Evolutionary conservation across 169 alveolate genomes (phyloP), one percentile per base, ranked within the genome.

Genomic region (Pseudocohnilembus persalinus): DNA sequence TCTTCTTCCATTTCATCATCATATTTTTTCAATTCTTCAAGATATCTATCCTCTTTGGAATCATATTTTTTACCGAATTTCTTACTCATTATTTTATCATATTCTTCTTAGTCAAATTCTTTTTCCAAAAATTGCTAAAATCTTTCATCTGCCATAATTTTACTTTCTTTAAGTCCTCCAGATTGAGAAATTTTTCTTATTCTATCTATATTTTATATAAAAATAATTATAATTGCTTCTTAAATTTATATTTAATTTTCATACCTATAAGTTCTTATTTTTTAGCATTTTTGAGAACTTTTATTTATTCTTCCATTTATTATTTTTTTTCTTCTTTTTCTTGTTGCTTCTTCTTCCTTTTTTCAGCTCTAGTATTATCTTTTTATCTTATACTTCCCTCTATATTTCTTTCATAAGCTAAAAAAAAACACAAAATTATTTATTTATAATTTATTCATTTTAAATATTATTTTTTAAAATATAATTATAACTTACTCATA

Each of bases 311-410:
- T 84, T 95, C 95, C 76, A 89, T 73, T 78, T 88, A 82, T 83
- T 89, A 79, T 79, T 90, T 90, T 72, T 88, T 89, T 81, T 92
- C 95, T 80, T 89, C 93, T 82, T 92, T 93, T 84, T 90, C 89
- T 82, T 92, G 74, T 64, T 79, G 90, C 65, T 92, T 94, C 81
- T 91, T 91, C 82, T 86, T 87, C 82, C 85, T 88, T 75, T 93
- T 89, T 85, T 88, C 89, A 28, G 77, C 77, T 77, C 94, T 93
- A 31, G 93, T 84, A 29, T 85, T 88, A 79, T 89, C 92, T 79
- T 90, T 88, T 33, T 88, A 82, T 74, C 96, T 89, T 84, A 89
- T 83, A 15, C 95, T 84, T 1, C 63, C 90, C n/a, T 32, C 29
- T 6, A 63, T 29, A 74, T 78, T 74, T 85, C 90, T 85, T 80